Base-by-base conservation (phyloP, 306 rosid species). In the Abrus precatorius region DNA sequence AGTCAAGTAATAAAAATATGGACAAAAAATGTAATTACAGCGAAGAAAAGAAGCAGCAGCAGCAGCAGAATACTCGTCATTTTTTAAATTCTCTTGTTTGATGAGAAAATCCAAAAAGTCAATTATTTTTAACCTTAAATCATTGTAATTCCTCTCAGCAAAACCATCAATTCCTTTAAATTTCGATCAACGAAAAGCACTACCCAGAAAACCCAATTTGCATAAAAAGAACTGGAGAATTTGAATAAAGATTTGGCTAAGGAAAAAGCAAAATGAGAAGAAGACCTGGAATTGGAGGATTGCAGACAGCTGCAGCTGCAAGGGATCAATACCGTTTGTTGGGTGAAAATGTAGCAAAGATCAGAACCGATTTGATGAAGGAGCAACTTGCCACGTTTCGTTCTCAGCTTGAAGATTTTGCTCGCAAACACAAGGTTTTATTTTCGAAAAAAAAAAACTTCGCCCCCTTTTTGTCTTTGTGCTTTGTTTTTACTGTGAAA, bases 341-440 rank as follows among this genome's bases (percentile, higher is more conserved):
- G 59, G 98, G 98, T 48, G 98, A 93, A 80, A 95, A 95, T 91
- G 99, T 95, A 0, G 99, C 99, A 20, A 93, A 91, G 90, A 86
- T 95, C 63, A 85, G 97, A 87, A 91, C 98, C 41, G 97, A 95
- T 87, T 80, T 93, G 82, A 84, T 95, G 98, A 93, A 91, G 88
- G 99, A 92, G 49, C 99, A 95, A 76, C 99, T 93, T 56, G 83
- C 90, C 56, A 95, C 98, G 1, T 95, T 95, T 78, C 95, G 97
- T 34, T 87, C 92, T 50, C 99, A 95, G 84, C 90, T 95, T 32
- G 99, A 95, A 88, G 99, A 95, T 53, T 95, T 95, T 52, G 97
- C 99, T 69, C 93, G 98, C 34, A 95, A 95, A 54, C 98, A 95
- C 81, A 95, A 95, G 98, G 98, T 90, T 34, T 33, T 52, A 5